These are phyloP conservation scores for Cystofilobasidium bisporidii DNA, from an alignment of 768 basidiomycete species.

Conservation along the genomic window DNA sequence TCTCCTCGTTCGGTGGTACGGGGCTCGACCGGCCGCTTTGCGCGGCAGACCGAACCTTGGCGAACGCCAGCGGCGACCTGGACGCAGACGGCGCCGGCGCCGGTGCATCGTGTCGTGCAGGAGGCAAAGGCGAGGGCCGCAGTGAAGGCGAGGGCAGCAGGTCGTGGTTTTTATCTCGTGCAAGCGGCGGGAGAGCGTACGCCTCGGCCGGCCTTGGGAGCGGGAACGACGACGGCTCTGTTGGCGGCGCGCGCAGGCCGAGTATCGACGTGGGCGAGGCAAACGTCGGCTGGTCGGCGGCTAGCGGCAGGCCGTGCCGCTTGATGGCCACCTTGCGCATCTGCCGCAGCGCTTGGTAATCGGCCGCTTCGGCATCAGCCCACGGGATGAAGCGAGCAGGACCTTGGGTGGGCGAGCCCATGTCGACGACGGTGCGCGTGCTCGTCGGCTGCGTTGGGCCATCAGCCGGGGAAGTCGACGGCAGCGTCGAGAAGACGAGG, in stretches of 20 bases:
- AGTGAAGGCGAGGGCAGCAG: neutral
- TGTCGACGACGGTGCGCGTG: neutral
- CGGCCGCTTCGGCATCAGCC: neutral
- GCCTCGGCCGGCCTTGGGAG: neutral
- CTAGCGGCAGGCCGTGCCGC: neutral
- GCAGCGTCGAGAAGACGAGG: slow-evolving; percentile 37
- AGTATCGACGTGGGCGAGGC: neutral
- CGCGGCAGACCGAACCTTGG: neutral
- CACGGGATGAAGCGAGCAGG: neutral
- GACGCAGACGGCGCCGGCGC: neutral
- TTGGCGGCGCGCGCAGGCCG: neutral
- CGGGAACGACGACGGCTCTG: neutral
- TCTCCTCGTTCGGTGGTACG: neutral
- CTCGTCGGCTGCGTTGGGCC: neutral
- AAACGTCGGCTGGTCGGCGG: neutral
- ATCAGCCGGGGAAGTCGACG: slow-evolving; percentile 27
- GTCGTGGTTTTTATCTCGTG: neutral
- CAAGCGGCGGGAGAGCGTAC: neutral
- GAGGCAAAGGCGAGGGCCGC: neutral
- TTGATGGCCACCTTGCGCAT: slow-evolving; percentile 1
- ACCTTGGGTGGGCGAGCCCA: neutral
- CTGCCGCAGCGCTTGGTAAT: neutral
- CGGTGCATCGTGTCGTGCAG: neutral
- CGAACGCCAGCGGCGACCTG: neutral
- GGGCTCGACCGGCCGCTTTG: neutral